Evolutionary conservation across 768 basidiomycete species (phyloP), one percentile per base, ranked within the genome.

Genomic region (Trametes punicea): DNA sequence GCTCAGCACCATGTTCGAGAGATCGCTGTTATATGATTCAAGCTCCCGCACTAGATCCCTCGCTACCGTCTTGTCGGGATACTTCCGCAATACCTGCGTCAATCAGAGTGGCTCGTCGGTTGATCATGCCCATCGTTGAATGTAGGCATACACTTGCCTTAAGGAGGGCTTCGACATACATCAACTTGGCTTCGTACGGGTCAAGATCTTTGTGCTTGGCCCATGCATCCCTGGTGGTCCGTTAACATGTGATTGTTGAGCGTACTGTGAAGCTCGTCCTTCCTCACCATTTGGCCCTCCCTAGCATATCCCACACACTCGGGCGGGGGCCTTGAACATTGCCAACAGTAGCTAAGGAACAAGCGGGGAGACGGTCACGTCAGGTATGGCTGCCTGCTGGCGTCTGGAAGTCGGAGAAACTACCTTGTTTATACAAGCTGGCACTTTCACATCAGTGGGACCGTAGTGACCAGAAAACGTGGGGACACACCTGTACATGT

Each of bases 381-480:
- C 30, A 36, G 40, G 15, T 34, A 9, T 2, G 39, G 16, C 36
- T 2, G 25, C 15, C 10, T 10, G 16, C 1, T n/a, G 45, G 20
- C 23, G 11, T 20, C 27, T 15, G 31, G 29, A 42, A 39, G 45
- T 31, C 34, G 16, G 33, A 23, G 20, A 16, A 41, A 33, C 63
- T 52, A 93, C 93, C 93, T 84, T 97, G 94, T 71, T 96, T 96
- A 72, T 91, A 96, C 64, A 94, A 77, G 71, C 92, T 94, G 55
- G n/a, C 34, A 36, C 13, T n/a, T 16, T 34, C 54, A 45, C 2
- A 33, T 21, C 10, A 34, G 6, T 20, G 36, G 21, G 26, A 40
- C 29, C 48, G 38, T 27, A 15, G 21, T 31, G 38, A 18, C 9
- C 21, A 39, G n/a, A 34, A 25, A 39, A 34, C 16, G 16, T 7